Evolutionary conservation across 148 eudicot genomes (phyloP).

Genomic region (Rhododendron mucronatum): DNA sequence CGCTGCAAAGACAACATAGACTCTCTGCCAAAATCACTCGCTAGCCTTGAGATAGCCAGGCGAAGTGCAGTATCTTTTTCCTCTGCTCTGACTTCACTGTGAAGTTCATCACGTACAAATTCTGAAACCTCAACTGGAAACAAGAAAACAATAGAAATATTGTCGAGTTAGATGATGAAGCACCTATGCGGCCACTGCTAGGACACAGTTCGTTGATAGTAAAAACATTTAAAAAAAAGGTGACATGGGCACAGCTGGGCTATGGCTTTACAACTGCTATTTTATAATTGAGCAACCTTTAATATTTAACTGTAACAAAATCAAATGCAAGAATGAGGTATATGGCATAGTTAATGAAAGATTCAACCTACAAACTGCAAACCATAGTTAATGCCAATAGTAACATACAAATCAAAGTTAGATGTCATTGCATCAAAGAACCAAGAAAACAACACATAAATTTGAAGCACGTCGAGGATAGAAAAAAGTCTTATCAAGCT

Average conservation of each 20-base stretch:
- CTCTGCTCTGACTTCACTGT: slow-evolving; percentile 41
- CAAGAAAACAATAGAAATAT: background rate
- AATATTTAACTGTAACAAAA: background rate
- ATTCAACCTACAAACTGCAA: background rate
- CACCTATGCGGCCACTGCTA: background rate
- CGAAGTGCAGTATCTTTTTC: slow-evolving; percentile 69
- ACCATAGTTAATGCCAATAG: background rate
- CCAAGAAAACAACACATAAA: background rate
- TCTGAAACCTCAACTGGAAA: slow-evolving; percentile 58
- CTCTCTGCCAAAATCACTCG: slow-evolving; percentile 74
- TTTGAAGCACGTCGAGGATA: background rate
- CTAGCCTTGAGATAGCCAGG: slow-evolving; percentile 58
- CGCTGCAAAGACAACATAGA: slow-evolving; percentile 81
- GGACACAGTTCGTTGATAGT: background rate
- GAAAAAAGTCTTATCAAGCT: background rate
- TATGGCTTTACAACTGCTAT: background rate
- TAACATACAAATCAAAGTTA: background rate
- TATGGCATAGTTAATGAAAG: background rate
- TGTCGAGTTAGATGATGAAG: background rate
- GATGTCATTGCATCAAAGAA: background rate
- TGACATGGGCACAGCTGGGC: background rate
- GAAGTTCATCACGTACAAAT: slow-evolving; percentile 51
- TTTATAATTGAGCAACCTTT: background rate
- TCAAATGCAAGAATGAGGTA: background rate
- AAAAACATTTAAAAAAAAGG: background rate